Conservation (phyloP, 2,329 filamentous ascomycete genomes). For the Alternaria sp. region DNA sequence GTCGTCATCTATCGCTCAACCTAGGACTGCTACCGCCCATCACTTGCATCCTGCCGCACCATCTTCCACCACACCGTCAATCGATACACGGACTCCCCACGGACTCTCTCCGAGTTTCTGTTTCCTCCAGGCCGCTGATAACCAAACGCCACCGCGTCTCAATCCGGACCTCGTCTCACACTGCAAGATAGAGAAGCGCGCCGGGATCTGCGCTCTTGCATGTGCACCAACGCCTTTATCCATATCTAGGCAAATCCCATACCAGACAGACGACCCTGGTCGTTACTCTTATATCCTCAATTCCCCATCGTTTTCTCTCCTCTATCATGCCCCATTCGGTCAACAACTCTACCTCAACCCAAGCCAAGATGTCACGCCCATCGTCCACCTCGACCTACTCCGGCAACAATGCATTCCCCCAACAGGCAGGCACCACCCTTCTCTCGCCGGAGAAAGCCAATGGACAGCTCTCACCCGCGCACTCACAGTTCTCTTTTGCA, state of each 20-base stretch:
- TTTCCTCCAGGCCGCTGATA: slow-evolving; percentile 8
- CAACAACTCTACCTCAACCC: slow-evolving; percentile 40
- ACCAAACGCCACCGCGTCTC: slow-evolving; percentile 2
- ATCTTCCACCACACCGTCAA: slow-evolving; percentile 1
- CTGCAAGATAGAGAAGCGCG: slow-evolving; percentile 18
- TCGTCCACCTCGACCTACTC: slow-evolving; percentile 45
- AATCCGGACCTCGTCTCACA: slow-evolving; percentile 15
- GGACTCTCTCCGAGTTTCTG: slow-evolving; percentile 3
- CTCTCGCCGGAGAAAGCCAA: slow-evolving; percentile 34
- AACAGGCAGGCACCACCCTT: slow-evolving; percentile 41
- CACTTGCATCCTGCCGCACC: slow-evolving; percentile 1
- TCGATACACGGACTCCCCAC: background rate
- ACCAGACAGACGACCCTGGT: slow-evolving; percentile 26
- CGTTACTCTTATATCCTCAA: slow-evolving; percentile 18
- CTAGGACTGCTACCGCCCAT: background rate
- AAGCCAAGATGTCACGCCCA: slow-evolving; percentile 45
- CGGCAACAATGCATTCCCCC: slow-evolving; percentile 42
- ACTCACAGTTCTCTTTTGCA: slow-evolving; percentile 48
- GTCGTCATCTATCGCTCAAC: background rate
- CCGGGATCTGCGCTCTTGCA: slow-evolving; percentile 20
- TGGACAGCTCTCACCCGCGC: slow-evolving; percentile 43
- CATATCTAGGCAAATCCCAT: slow-evolving; percentile 36
- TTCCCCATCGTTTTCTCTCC: slow-evolving; percentile 6
- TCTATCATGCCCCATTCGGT: slow-evolving; percentile 46
- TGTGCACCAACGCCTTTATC: slow-evolving; percentile 32